phyloP scores from a whole-genome alignment of 1,284 basidiomycete genomes.

The Phylloporus sp. region DNA sequence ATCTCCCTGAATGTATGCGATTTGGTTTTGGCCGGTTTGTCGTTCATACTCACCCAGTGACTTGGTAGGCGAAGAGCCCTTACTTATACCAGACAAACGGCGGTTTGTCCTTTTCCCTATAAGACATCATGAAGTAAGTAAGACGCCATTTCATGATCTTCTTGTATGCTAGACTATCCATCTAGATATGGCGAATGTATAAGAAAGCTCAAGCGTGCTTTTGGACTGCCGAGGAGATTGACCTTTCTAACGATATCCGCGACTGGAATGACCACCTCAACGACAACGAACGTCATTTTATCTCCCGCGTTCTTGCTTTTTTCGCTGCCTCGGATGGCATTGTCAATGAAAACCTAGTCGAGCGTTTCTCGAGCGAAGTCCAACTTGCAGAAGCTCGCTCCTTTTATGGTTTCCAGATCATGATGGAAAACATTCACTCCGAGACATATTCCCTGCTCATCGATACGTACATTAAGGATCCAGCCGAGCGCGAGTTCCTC shows the following conservation, averaged over 20 bases:
- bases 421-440: constrained; percentile 99
- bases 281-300: constrained; percentile 93
- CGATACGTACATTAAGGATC: constrained; percentile 96
- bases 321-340: constrained; percentile 98
- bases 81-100: constrained; percentile 77
- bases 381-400: constrained; percentile 95
- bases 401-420: constrained; percentile 99
- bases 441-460: constrained; percentile 98
- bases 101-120: constrained; percentile 96
- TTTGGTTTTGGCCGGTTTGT: constrained; percentile 1
- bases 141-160: neutral
- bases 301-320: constrained; percentile 96
- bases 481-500: constrained; percentile 83
- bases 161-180: constrained; percentile 1
- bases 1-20: constrained; percentile 62
- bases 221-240: constrained; percentile 99
- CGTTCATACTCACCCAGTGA: neutral
- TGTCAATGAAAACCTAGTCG: constrained; percentile 96
- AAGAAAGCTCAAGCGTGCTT: constrained; percentile 92
- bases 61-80: constrained; percentile 71
- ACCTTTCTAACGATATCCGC: constrained; percentile 89
- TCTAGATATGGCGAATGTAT: constrained; percentile 95
- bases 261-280: constrained; percentile 95
- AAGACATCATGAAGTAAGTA: constrained; percentile 83
- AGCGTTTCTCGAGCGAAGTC: constrained; percentile 94